Evolutionary conservation across 2,329 filamentous ascomycete species (phyloP), one percentile per base, ranked within the genome.

Genomic region (Ophiostoma novo-ulmi): DNA sequence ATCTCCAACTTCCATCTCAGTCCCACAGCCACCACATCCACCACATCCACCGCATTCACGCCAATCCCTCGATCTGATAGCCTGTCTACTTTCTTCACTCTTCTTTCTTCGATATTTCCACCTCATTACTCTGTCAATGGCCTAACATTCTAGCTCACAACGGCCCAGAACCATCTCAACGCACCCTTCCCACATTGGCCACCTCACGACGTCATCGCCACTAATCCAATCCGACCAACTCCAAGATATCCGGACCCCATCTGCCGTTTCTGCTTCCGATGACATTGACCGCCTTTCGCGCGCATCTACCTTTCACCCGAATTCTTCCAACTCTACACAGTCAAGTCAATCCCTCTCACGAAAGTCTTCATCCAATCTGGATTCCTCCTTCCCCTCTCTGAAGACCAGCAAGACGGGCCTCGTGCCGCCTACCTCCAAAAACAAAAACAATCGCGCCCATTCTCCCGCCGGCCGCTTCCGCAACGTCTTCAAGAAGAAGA

Each of bases 391-490:
- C 67, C 73, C 76, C 63, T 71, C 77, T 65, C 73, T 80, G 77
- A 52, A 74, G 71, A 70, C 76, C 72, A 78, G 77, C 75, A 78
- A 79, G 68, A 79, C 79, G 65, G 79, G 76, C 72, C 81, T 82
- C 72, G 82, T 78, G 74, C 80, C 79, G 70, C 82, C 81, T 67
- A 77, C 76, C 74, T 81, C 79, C 75, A 80, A 81, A 72, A 77
- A 80, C 65, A 80, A 81, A 72, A 77, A 80, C 65, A 85, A 85
- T 74, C 86, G 90, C 72, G 88, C 88, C 35, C 83, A 86, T 26
- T 94, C 92, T 11, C 90, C 91, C 13, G 88, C 86, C 69, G 87
- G 88, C 76, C 91, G 89, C 76, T 82, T 94, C 73, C 90, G 87
- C 78, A 88, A 89, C 76, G 90, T 89, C 14, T 92, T 95, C 76